These are phyloP conservation scores for Botrytis elliptica DNA, from an alignment of 2,329 filamentous ascomycete species.

Conservation along the genomic window DNA sequence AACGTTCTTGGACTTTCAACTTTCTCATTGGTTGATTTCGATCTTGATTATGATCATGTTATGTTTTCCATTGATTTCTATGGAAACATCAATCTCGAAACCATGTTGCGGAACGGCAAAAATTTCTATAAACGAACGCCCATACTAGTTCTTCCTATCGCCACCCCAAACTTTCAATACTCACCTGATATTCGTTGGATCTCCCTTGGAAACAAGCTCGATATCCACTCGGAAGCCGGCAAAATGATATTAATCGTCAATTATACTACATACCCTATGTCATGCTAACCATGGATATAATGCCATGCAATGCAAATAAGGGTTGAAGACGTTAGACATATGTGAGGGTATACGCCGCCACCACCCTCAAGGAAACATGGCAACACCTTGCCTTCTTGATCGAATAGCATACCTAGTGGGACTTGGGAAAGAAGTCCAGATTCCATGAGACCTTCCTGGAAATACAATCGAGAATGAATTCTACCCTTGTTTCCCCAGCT, in stretches of 20 bases:
- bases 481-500: constrained; percentile 19
- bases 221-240: constrained; percentile 18
- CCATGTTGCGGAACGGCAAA: constrained; percentile 12
- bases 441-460: neutral
- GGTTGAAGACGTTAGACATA: constrained; percentile 29
- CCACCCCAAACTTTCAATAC: neutral
- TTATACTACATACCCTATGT: neutral
- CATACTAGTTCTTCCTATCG: neutral
- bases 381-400: neutral
- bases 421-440: constrained; percentile 5
- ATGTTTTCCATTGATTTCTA: neutral
- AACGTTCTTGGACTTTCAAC: neutral
- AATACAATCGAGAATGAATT: neutral
- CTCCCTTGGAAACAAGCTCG: neutral
- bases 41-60: constrained; percentile 3
- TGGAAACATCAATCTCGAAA: neutral
- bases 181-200: constrained; percentile 14
- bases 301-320: constrained; percentile 22
- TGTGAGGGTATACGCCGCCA: constrained; percentile 17
- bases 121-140: neutral
- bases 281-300: neutral
- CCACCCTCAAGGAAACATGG: neutral
- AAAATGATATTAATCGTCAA: neutral
- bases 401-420: neutral
- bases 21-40: constrained; percentile 5